Conservation (phyloP, 2,329 filamentous ascomycete species). For the Knufia fluminis region DNA sequence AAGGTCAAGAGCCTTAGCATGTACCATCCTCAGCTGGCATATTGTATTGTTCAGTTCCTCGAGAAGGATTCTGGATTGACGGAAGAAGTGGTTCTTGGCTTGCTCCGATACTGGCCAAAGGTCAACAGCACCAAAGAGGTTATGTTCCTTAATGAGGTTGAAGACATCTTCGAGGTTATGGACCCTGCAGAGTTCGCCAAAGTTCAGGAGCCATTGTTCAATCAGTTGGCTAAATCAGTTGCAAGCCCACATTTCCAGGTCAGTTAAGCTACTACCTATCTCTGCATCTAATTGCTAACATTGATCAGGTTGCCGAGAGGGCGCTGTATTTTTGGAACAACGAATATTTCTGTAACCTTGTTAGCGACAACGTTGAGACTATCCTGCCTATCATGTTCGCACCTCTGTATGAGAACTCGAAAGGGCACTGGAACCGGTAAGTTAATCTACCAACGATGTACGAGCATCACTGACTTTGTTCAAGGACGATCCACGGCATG, state of each 20-base stretch:
- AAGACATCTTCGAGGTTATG: constrained; percentile 99
- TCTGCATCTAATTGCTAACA: not conserved
- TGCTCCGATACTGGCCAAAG: constrained; percentile 97
- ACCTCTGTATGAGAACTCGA: constrained; percentile 95
- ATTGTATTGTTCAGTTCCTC: constrained; percentile 97
- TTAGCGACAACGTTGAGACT: constrained; percentile 97
- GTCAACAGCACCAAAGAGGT: constrained; percentile 99
- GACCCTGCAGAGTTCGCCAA: constrained; percentile 97
- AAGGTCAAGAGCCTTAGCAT: constrained; percentile 99
- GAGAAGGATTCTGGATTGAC: constrained; percentile 96
- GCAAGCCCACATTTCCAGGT: constrained; percentile 96
- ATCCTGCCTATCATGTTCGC: constrained; percentile 99
- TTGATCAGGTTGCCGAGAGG: constrained; percentile 68
- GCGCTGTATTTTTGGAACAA: constrained; percentile 99
- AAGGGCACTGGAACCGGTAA: constrained; percentile 97
- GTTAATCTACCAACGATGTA: constrained; percentile 23
- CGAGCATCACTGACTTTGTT: not conserved
- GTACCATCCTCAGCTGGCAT: constrained; percentile 97
- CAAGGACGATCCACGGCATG: constrained; percentile 96
- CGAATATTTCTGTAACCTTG: constrained; percentile 98
- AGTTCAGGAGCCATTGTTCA: constrained; percentile 94
- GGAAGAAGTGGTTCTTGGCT: constrained; percentile 90
- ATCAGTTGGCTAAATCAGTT: constrained; percentile 94
- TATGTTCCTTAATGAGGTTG: constrained; percentile 98
- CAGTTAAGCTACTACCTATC: constrained; percentile 16